Evolutionary conservation across 768 basidiomycete species (phyloP).

Genomic region (Russula sp.): DNA sequence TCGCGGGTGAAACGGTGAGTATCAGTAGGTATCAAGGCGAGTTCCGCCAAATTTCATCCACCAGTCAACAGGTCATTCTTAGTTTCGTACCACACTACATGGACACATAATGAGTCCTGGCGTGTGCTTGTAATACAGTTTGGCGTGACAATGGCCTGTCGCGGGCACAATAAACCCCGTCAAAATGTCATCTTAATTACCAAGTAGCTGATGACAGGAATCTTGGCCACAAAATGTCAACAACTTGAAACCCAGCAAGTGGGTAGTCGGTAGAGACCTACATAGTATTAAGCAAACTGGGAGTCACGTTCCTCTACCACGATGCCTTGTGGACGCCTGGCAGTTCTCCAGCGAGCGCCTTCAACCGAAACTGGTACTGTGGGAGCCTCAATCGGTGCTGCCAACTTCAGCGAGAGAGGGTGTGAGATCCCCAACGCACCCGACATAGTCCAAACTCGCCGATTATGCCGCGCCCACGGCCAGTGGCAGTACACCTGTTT

Average conservation of each 20-base stretch:
- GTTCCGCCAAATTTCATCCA: background rate
- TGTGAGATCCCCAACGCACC: conserved; percentile 36
- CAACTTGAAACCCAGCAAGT: background rate
- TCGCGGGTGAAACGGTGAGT: too few relatives aligned
- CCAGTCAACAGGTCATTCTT: background rate
- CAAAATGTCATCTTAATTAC: background rate
- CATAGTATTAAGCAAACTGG: background rate
- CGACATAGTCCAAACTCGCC: conserved; percentile 84
- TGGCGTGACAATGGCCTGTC: background rate
- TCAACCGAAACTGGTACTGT: conserved; percentile 86
- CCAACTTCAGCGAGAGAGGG: background rate
- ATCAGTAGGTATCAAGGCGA: background rate
- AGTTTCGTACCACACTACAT: background rate
- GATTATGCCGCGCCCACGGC: conserved; percentile 82
- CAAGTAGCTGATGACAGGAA: background rate
- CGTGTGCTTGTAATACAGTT: background rate
- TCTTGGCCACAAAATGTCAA: background rate
- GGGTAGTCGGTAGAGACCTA: background rate
- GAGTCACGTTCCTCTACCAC: conserved; percentile 50
- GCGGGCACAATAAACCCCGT: background rate
- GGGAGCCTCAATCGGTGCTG: background rate
- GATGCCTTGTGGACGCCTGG: conserved; percentile 87
- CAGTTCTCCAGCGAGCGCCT: conserved; percentile 75
- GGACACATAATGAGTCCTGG: background rate
- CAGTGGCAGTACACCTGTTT: conserved; percentile 82